Conservation (phyloP, 208 protist species). For the Acanthamoeba royreba region DNA sequence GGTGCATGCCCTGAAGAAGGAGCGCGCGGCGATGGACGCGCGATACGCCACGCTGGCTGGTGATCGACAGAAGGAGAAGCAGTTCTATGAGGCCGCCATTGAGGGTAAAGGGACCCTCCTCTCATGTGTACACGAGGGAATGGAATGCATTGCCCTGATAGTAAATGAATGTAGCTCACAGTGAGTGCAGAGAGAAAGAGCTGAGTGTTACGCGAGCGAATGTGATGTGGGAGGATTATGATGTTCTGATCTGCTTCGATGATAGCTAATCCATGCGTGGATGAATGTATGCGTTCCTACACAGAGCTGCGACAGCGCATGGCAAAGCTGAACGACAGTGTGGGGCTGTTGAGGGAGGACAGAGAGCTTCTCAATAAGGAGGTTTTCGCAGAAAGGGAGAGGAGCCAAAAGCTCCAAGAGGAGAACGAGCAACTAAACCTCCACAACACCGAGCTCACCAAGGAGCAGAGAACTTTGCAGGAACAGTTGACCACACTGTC, state of each 20-base stretch:
- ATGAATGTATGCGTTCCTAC: no score
- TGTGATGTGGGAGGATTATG: no score
- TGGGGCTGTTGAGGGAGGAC: neutral
- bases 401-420: neutral
- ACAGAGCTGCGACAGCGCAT: conserved; percentile 9
- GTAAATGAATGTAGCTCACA: neutral
- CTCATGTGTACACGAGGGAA: no score
- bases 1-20: neutral
- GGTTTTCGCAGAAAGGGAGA: neutral
- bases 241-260: no score
- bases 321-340: neutral
- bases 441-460: neutral
- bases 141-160: neutral
- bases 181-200: no score
- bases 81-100: neutral
- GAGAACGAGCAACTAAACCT: neutral
- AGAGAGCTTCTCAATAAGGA: neutral
- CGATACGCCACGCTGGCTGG: neutral
- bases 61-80: neutral
- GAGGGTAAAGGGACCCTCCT: no score
- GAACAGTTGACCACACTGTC: neutral
- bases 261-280: no score
- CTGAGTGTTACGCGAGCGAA: neutral
- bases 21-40: neutral
- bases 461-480: neutral